A percentile compares a stretch with the other conserved stretches of the same genome.
Conservation (phyloP, 1,284 basidiomycete species). For the Tetrapyrgos nigripes region DNA sequence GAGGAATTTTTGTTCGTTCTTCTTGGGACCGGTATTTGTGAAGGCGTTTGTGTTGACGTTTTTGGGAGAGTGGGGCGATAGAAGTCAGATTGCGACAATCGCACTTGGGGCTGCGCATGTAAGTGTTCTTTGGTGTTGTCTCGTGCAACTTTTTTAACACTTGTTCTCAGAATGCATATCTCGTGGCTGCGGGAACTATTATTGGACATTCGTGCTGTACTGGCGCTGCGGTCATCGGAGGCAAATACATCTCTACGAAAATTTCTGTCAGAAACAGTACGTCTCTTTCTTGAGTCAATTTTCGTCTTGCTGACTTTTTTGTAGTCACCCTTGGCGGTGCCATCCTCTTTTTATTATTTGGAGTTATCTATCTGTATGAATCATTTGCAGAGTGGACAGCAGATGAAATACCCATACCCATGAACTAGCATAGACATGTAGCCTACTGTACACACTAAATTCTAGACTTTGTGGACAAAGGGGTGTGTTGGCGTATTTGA, state of each 20-base stretch:
- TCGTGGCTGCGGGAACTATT: conserved; percentile 91
- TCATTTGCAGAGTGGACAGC: conserved; percentile 47
- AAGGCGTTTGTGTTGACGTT: conserved; percentile 97
- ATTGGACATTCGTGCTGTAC: conserved; percentile 92
- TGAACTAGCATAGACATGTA: conserved; percentile 8
- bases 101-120: conserved; percentile 96
- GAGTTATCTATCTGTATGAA: conserved; percentile 78
- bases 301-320: not conserved
- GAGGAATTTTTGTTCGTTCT: conserved; percentile 82
- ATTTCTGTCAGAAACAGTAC: conserved; percentile 94
- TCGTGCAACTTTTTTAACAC: conserved; percentile 6
- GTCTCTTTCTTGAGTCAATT: conserved; percentile 36
- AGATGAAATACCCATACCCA: conserved; percentile 17
- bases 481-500: not conserved
- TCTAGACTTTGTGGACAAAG: not conserved
- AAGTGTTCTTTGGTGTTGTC: conserved; percentile 27
- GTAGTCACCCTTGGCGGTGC: conserved; percentile 88
- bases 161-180: conserved; percentile 59
- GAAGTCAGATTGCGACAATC: conserved; percentile 97
- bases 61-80: conserved; percentile 98
- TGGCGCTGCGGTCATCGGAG: conserved; percentile 87
- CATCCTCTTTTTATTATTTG: conserved; percentile 84
- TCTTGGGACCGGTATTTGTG: conserved; percentile 93
- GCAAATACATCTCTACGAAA: conserved; percentile 90
- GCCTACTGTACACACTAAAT: not conserved